A percentile compares a stretch with the other conserved stretches of the same genome.
phyloP scores from a whole-genome alignment of 192 early-diverging fungal genomes.

The Backusella macrospora region DNA sequence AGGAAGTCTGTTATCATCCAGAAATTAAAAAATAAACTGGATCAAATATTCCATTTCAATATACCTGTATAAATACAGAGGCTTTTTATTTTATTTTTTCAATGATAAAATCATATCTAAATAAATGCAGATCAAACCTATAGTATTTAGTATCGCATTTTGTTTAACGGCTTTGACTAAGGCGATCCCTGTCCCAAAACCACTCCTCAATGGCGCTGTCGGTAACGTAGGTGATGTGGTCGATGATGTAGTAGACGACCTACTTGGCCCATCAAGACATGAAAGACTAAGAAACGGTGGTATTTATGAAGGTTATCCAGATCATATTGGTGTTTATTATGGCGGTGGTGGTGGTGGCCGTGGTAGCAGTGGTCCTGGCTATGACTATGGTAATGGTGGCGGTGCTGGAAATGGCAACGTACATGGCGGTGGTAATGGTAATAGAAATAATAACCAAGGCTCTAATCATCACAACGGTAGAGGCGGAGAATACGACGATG shows the following conservation, averaged over 20 bases:
- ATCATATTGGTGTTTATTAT: too few relatives aligned
- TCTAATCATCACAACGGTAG: too few relatives aligned
- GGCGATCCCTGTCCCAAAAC: neutral
- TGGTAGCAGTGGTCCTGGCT: too few relatives aligned
- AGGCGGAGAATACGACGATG: too few relatives aligned
- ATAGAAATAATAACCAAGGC: neutral
- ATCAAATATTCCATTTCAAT: neutral
- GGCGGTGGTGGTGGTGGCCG: too few relatives aligned
- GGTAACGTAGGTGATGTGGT: neutral
- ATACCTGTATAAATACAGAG: neutral
- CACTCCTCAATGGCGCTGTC: neutral
- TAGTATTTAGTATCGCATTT: neutral
- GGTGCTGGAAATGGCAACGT: neutral
- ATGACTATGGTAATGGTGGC: neutral
- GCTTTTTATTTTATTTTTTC: neutral
- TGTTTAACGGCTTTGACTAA: neutral
- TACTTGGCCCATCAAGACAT: too few relatives aligned
- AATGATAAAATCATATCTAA: neutral
- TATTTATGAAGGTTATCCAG: too few relatives aligned
- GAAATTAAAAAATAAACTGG: neutral
- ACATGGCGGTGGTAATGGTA: neutral
- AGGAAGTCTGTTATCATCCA: too few relatives aligned
- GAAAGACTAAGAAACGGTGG: too few relatives aligned
- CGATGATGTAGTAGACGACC: neutral
- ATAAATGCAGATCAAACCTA: conserved; percentile 5